These are phyloP conservation scores for Trichoderma sp. DNA, from an alignment of 2,329 filamentous ascomycete species.

Conservation along the genomic window DNA sequence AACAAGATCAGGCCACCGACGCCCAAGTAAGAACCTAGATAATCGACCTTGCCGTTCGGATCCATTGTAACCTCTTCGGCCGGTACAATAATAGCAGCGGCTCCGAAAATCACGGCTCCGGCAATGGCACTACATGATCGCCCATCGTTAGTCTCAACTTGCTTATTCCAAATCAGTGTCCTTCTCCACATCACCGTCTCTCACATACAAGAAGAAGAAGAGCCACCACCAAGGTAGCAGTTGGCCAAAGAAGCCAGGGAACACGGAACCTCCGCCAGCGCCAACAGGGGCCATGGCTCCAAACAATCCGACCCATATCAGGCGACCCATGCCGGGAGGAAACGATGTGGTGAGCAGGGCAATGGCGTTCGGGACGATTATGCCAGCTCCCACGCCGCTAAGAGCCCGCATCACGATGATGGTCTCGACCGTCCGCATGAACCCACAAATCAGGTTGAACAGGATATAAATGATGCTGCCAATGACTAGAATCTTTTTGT, in stretches of 20 bases:
- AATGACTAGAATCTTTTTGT: slow-evolving; percentile 7
- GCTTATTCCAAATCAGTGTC: background rate
- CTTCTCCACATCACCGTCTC: background rate
- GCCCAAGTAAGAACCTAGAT: slow-evolving; percentile 2
- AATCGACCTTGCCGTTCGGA: slow-evolving; percentile 7
- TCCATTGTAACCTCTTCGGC: slow-evolving; percentile 10
- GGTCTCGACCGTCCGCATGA: slow-evolving; percentile 4
- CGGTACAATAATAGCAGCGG: background rate
- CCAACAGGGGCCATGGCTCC: slow-evolving; percentile 11
- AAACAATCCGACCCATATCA: slow-evolving; percentile 10
- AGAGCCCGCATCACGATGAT: slow-evolving; percentile 10
- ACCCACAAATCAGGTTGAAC: background rate
- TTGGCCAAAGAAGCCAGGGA: slow-evolving; percentile 11
- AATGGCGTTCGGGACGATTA: slow-evolving; percentile 13
- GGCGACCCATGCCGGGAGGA: background rate
- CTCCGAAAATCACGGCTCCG: background rate
- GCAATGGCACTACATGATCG: background rate
- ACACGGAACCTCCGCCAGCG: background rate
- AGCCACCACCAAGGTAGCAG: slow-evolving; percentile 16
- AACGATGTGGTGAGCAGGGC: slow-evolving; percentile 6
- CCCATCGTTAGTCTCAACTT: background rate
- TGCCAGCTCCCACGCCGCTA: slow-evolving; percentile 9
- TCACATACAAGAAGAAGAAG: slow-evolving; percentile 14
- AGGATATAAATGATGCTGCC: background rate
- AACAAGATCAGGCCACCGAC: slow-evolving; percentile 8